Base-by-base conservation (phyloP, 2,329 filamentous ascomycete genomes). In the Ascochyta koolunga region DNA sequence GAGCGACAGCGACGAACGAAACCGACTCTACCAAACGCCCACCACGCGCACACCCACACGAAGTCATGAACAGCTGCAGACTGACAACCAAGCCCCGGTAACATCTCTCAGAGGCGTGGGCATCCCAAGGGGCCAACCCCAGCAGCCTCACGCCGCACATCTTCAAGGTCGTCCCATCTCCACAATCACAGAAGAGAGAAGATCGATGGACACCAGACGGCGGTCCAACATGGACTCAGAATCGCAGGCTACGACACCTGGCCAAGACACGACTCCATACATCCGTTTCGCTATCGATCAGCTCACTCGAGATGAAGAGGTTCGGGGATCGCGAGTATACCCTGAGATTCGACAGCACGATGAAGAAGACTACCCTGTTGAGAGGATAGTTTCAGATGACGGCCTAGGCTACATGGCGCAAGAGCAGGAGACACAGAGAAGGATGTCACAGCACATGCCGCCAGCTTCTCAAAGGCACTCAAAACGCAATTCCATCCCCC, bases 251-350 rank as follows among this genome's bases (percentile, higher is more conserved):
- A 75, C 72, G 6, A 75, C 73, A 0, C 92, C 92, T 0, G 90
- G 88, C 9, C 80, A 91, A 33, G 92, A 96, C 67, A 89, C 96
- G 68, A 89, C 87, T 8, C 92, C 91, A 0, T 96, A 93, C 73
- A 90, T 97, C 59, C 89, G 89, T 60, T 96, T 95, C 72, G 93
- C 93, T 35, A 86, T 98, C 59, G 90, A 96, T 60, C 91, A 93
- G 59, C 79, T 98, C 63, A 96, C 91, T 5, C 82, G 89, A 41
- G 85, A 89, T 66, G 87, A 87, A 52, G 86, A 90, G 56, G 80
- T 86, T 5, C 76, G 79, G 52, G 81, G 82, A 9, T 78, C 82
- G 50, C 78, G 80, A 49, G 77, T 83, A 61, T 80, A 84, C 46
- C 81, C 48, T 15, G 54, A 66, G 18, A 60, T 62, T 10, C 55